Evolutionary conservation across 257 asterid genomes (phyloP).

Genomic region (Rhazya stricta): DNA sequence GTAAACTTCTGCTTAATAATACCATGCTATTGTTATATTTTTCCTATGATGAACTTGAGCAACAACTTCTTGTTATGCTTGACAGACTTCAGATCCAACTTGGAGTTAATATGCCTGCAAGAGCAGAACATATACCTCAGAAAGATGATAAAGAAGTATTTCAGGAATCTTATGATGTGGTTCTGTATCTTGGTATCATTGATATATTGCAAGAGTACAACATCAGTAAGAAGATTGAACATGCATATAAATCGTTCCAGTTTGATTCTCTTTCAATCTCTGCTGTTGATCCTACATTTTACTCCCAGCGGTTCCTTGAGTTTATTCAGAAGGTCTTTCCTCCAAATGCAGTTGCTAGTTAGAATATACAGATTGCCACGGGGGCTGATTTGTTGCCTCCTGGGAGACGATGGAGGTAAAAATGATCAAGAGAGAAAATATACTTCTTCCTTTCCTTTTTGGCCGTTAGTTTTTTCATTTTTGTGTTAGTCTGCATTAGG

Average conservation of each 20-base stretch:
- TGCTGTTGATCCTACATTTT: constrained; percentile 86
- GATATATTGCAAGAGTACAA: constrained; percentile 97
- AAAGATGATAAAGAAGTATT: constrained; percentile 43
- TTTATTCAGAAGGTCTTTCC: constrained; percentile 90
- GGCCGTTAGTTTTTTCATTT: not conserved
- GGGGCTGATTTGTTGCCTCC: not conserved
- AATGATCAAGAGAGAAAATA: not conserved
- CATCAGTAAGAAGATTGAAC: constrained; percentile 79
- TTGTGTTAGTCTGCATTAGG: not conserved
- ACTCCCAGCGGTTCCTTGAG: constrained; percentile 73
- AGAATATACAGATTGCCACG: constrained; percentile 3
- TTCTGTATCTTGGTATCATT: constrained; percentile 79
- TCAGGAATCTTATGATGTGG: constrained; percentile 88
- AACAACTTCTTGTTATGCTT: not conserved
- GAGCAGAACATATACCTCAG: constrained; percentile 67
- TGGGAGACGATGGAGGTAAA: not conserved
- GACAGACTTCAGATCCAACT: constrained; percentile 95
- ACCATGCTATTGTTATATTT: not conserved
- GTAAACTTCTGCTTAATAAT: not conserved
- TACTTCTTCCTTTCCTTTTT: not conserved
- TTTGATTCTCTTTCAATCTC: constrained; percentile 82
- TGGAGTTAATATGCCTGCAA: constrained; percentile 97
- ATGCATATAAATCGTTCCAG: constrained; percentile 73
- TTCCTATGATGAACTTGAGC: not conserved
- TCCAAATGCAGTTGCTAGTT: constrained; percentile 29